Evolutionary conservation across 2,329 filamentous ascomycete genomes (phyloP).

Genomic region (Gliomastix tumulicola): DNA sequence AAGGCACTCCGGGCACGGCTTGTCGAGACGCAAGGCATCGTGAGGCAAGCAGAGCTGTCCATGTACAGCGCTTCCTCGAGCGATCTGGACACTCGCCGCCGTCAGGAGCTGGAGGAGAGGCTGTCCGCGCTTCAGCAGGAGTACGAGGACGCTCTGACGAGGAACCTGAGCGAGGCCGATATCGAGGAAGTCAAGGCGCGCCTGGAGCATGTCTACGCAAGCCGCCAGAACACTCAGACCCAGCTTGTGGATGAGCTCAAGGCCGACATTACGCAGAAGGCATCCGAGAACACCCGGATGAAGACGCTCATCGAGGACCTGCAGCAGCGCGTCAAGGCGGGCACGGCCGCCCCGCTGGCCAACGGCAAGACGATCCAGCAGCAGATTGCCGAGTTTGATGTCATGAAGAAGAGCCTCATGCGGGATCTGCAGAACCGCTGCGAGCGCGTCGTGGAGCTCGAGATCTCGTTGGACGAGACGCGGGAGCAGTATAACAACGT

Average conservation of each 20-base stretch:
- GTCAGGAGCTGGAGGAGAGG: constrained; percentile 70
- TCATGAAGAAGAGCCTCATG: constrained; percentile 99
- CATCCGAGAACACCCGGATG: constrained; percentile 75
- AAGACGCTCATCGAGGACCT: constrained; percentile 75
- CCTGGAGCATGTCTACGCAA: constrained; percentile 69
- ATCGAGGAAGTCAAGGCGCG: constrained; percentile 77
- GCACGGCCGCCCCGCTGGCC: constrained; percentile 50
- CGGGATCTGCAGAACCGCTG: constrained; percentile 96
- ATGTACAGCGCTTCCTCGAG: constrained; percentile 63
- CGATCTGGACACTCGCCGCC: constrained; percentile 59
- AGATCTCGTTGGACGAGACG: constrained; percentile 95
- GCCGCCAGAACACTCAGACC: constrained; percentile 66
- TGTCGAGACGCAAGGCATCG: constrained; percentile 83
- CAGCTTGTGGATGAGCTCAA: constrained; percentile 72
- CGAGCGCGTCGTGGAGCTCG: constrained; percentile 94
- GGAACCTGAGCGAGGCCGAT: constrained; percentile 72
- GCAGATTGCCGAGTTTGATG: constrained; percentile 97
- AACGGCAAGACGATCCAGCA: constrained; percentile 93
- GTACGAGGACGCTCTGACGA: constrained; percentile 75
- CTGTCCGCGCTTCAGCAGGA: constrained; percentile 70
- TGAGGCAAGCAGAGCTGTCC: constrained; percentile 86
- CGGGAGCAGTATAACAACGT: constrained; percentile 99
- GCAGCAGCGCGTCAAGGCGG: constrained; percentile 64
- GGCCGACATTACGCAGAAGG: constrained; percentile 67
- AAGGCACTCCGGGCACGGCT: constrained; percentile 70